A percentile compares a stretch with the other conserved stretches of the same genome.
Evolutionary conservation across 768 basidiomycete genomes (phyloP).

Genomic region (Hygrophorus pudorinus): DNA sequence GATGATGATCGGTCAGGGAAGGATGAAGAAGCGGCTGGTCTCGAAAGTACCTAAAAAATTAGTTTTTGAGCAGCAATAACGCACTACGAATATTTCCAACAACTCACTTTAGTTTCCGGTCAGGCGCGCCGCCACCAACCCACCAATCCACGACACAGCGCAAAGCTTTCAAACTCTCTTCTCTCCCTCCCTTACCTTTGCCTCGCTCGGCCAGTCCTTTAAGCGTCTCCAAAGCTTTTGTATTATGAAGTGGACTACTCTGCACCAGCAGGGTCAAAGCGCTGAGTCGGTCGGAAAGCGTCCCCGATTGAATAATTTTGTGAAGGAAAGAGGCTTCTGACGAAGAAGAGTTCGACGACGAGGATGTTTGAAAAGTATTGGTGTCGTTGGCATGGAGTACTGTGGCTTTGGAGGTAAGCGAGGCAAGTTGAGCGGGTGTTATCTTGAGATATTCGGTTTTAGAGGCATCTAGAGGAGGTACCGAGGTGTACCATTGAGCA

Average conservation of each 20-base stretch:
- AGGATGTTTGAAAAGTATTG: no score
- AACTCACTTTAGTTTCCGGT: constrained; percentile 74
- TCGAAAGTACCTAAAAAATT: constrained; percentile 69
- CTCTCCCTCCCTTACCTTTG: constrained; percentile 81
- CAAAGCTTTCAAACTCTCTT: constrained; percentile 84
- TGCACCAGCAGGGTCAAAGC: constrained; percentile 87
- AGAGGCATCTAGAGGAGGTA: constrained; percentile 30
- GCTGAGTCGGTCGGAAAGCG: constrained; percentile 84
- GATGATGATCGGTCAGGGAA: constrained; percentile 54
- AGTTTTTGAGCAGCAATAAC: neutral
- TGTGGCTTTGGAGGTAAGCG: constrained; percentile 37
- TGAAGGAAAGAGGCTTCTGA: constrained; percentile 77
- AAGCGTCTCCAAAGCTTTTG: constrained; percentile 67
- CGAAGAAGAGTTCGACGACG: constrained; percentile 49
- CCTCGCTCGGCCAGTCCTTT: constrained; percentile 68
- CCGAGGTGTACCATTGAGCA: constrained; percentile 46
- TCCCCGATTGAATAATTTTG: constrained; percentile 80
- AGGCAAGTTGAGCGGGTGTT: constrained; percentile 33
- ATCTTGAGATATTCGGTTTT: constrained; percentile 17
- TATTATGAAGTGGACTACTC: constrained; percentile 79
- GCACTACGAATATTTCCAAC: neutral
- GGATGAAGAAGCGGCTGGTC: constrained; percentile 73
- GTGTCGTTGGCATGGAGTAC: constrained; percentile 37
- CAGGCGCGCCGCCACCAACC: constrained; percentile 87
- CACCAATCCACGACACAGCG: constrained; percentile 96